A percentile compares a stretch with the other conserved stretches of the same genome.
Evolutionary conservation across 495 filamentous ascomycete species (phyloP).

Genomic region (Penicillium salamii): DNA sequence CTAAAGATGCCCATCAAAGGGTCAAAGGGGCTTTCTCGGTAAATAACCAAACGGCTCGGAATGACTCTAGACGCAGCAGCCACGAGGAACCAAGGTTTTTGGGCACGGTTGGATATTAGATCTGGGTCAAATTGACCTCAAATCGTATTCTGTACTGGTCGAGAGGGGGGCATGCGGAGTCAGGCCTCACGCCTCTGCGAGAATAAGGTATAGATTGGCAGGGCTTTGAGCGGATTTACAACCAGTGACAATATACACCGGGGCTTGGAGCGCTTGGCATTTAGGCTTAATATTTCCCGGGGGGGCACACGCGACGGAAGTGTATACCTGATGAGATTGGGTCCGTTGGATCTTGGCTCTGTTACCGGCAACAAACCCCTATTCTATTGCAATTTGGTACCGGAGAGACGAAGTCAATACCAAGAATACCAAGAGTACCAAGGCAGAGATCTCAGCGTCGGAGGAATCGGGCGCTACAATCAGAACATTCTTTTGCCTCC

Average conservation of each 20-base stretch:
- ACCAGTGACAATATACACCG: constrained; percentile 16
- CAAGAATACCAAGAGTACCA: neutral
- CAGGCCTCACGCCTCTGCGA: constrained; percentile 1
- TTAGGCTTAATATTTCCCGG: constrained; percentile 25
- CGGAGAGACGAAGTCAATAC: too few relatives aligned
- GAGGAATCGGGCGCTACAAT: constrained; percentile 14
- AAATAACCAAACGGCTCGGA: constrained; percentile 2
- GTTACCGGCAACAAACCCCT: too few relatives aligned
- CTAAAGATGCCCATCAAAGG: neutral
- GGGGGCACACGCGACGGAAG: neutral
- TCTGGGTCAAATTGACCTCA: neutral
- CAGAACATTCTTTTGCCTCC: constrained; percentile 31
- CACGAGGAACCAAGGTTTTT: constrained; percentile 6
- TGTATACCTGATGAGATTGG: neutral
- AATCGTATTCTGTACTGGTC: neutral
- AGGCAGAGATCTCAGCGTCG: constrained; percentile 5
- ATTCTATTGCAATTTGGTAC: too few relatives aligned
- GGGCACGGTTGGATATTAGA: neutral
- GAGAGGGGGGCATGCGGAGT: constrained; percentile 7
- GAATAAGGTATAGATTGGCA: constrained; percentile 12
- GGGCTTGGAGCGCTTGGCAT: constrained; percentile 21
- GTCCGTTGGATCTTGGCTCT: neutral
- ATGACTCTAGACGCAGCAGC: neutral
- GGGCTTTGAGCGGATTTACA: constrained; percentile 2
- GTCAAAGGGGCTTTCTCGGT: neutral